Evolutionary conservation across 2,329 filamentous ascomycete species (phyloP), one percentile per base, ranked within the genome.

Genomic region (Ascochyta clinopodiicola): DNA sequence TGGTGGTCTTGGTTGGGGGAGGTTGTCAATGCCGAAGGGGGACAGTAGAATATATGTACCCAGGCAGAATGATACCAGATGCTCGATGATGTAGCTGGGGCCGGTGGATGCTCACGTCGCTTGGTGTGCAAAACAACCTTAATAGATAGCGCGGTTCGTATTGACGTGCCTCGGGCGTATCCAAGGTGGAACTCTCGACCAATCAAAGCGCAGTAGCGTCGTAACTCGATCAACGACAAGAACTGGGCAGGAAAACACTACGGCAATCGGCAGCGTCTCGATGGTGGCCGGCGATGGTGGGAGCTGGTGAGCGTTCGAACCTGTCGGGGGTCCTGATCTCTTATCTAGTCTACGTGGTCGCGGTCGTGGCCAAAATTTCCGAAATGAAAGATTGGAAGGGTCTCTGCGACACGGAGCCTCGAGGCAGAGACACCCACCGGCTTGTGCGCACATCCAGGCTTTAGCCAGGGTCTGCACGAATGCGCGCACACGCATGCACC

Each of bases 21-120:
- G 10, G 12, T 13, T 31, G 4, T 13, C 10, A 31, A 31, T 31
- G 13, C 29, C 29, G 15, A 31, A 31, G 27, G 50, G 46, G 51
- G 56, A 45, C n/a, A 39, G 47, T 53, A 42, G 51, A 63, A 71
- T 70, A 72, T 71, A 70, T 61, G 50, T 60, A 53, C 60, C 51
- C 50, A 60, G 34, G 29, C 40, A 46, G 45, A 35, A 50, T 60
- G 58, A 68, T 66, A 68, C 67, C 64, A 61, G 68, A 71, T 71
- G 68, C 69, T 71, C 58, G 60, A 62, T 60, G 47, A 70, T 59
- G 63, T 66, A 69, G 69, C 60, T 37, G 15, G 29, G 43, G 43
- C 32, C 43, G 17, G 36, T 36, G 36, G 22, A 62, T 62, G 55
- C 36, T 51, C 45, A 48, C 22, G 44, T 56, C 53, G 51, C 59